phyloP scores from a whole-genome alignment of 345 rosid species.

The Atalantia buxifolia region DNA sequence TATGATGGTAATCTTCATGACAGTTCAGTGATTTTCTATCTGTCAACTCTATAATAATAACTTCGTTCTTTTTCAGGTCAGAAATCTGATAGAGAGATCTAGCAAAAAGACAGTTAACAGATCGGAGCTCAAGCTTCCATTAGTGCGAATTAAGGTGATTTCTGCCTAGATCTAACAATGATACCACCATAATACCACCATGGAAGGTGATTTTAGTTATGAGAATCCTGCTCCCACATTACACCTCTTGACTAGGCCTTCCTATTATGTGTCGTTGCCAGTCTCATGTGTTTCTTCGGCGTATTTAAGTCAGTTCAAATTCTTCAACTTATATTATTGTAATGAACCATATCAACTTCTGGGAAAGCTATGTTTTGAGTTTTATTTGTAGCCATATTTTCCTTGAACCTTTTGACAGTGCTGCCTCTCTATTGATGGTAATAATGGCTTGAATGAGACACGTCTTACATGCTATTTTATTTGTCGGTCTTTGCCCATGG shows the following conservation, averaged over 20 bases:
- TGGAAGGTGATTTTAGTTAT: slow-evolving; percentile 3
- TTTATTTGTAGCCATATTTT: not conserved
- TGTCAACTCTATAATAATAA: not conserved
- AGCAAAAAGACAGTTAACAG: slow-evolving; percentile 47
- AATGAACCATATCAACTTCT: not conserved
- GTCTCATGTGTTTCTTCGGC: not conserved
- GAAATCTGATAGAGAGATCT: slow-evolving; percentile 75
- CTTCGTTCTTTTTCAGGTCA: slow-evolving; percentile 51
- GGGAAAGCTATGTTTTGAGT: not conserved
- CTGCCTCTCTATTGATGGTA: not conserved
- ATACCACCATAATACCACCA: not conserved
- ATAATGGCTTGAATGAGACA: not conserved
- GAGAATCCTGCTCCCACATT: not conserved
- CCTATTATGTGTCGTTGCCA: not conserved
- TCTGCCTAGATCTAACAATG: not conserved
- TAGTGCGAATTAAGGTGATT: slow-evolving; percentile 84
- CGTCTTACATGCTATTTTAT: not conserved
- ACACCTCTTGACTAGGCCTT: not conserved
- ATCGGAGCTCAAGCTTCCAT: slow-evolving; percentile 78
- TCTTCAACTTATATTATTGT: not conserved
- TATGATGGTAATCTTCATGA: not conserved
- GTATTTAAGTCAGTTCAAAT: not conserved
- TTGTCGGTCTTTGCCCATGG: not conserved
- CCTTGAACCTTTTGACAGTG: not conserved
- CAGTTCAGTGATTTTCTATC: not conserved